phyloP scores from a whole-genome alignment of 306 rosid species.

The Cucumis hystrix region DNA sequence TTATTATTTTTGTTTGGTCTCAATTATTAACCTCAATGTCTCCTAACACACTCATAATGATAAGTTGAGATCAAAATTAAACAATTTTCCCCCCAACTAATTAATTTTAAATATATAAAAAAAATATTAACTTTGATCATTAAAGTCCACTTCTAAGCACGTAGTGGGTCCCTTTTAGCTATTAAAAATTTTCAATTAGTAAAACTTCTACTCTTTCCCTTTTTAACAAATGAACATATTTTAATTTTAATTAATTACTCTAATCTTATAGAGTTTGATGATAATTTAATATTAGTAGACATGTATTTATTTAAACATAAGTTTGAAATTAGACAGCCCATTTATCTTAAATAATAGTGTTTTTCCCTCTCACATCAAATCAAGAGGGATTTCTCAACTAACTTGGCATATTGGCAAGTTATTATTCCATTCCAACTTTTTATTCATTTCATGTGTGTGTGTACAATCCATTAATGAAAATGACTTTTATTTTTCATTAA shows the following conservation, averaged over 20 bases:
- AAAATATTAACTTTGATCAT: conserved; percentile 1
- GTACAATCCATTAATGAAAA: neutral
- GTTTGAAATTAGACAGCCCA: neutral
- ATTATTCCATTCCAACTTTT: neutral
- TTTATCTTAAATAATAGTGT: neutral
- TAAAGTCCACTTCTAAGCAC: conserved; percentile 13
- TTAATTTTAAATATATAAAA: neutral
- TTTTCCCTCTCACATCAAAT: neutral
- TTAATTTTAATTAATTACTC: neutral
- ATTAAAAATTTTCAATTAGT: neutral
- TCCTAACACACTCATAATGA: neutral
- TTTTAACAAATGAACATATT: neutral
- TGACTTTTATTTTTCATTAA: neutral
- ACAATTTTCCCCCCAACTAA: neutral
- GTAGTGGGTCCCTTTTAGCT: conserved; percentile 7
- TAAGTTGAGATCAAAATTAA: neutral
- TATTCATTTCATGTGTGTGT: neutral
- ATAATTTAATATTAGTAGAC: neutral
- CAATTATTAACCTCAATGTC: conserved; percentile 6
- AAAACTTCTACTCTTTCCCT: neutral
- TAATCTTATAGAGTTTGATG: neutral
- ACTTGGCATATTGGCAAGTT: neutral
- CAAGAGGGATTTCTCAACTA: conserved; percentile 1
- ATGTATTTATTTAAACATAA: neutral
- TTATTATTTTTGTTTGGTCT: neutral